phyloP scores from a whole-genome alignment of 768 basidiomycete species.

The Suillus clintonianus region DNA sequence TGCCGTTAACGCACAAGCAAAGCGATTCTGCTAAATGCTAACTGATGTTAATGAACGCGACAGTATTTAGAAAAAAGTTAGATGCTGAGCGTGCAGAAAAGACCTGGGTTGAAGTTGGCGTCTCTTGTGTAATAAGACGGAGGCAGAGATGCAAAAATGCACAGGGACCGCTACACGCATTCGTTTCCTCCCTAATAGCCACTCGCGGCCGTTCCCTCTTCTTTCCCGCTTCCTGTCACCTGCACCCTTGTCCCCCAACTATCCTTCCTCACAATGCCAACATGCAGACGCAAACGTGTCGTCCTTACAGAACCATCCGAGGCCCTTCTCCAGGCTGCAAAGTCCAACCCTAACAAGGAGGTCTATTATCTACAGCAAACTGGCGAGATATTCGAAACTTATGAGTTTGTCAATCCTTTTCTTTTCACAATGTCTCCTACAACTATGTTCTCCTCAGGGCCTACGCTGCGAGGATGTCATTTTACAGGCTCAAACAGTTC shows the following conservation, averaged over 20 bases:
- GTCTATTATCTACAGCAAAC: conserved; percentile 94
- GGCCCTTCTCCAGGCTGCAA: conserved; percentile 63
- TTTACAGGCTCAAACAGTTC: conserved; percentile 92
- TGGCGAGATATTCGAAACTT: conserved; percentile 96
- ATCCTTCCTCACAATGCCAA: conserved; percentile 65
- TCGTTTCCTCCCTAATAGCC: conserved; percentile 59
- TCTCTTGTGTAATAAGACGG: conserved; percentile 20
- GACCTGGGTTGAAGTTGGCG: conserved; percentile 20
- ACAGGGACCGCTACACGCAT: conserved; percentile 39
- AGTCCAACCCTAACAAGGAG: conserved; percentile 64
- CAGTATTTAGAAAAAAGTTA: background rate
- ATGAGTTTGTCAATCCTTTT: conserved; percentile 70
- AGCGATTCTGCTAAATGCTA: background rate
- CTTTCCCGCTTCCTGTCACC: conserved; percentile 55
- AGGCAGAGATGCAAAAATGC: conserved; percentile 26
- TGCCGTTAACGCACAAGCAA: background rate
- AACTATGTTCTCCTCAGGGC: conserved; percentile 43
- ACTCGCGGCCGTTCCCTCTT: conserved; percentile 57
- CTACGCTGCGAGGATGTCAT: conserved; percentile 90
- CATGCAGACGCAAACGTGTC: conserved; percentile 87
- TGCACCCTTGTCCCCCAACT: conserved; percentile 45
- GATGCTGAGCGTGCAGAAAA: conserved; percentile 4
- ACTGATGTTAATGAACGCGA: background rate
- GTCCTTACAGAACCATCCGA: conserved; percentile 82
- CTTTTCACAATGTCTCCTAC: conserved; percentile 21